phyloP scores from a whole-genome alignment of 768 basidiomycete species.

The Suillus americanus region DNA sequence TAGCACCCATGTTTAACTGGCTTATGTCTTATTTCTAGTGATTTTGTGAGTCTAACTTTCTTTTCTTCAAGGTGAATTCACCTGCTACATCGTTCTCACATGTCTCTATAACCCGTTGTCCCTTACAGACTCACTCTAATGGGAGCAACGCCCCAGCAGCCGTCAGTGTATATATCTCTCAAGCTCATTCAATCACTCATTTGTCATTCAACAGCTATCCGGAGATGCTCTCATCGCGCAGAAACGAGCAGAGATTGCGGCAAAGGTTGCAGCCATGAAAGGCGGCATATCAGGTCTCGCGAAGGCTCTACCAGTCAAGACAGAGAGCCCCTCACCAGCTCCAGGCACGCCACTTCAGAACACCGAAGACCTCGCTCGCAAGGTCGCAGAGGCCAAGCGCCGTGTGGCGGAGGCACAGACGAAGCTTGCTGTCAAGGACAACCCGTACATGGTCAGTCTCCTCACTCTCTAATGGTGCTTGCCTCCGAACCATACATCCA shows the following conservation, averaged over 20 bases:
- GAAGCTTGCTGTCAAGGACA: conserved; percentile 72
- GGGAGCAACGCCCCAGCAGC: conserved; percentile 39
- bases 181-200: conserved; percentile 1
- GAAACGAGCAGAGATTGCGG: conserved; percentile 81
- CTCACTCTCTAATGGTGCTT: background rate
- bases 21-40: conserved; percentile 41
- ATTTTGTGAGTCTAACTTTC: conserved; percentile 62
- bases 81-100: conserved; percentile 54
- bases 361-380: conserved; percentile 63
- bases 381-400: conserved; percentile 83
- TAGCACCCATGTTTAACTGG: conserved; percentile 4
- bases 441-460: conserved; percentile 81
- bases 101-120: conserved; percentile 66
- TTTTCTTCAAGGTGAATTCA: conserved; percentile 70
- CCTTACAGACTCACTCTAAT: conserved; percentile 51
- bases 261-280: conserved; percentile 80
- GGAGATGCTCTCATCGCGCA: conserved; percentile 74
- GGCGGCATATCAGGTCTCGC: conserved; percentile 34
- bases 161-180: conserved; percentile 38
- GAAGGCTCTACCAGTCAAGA: conserved; percentile 15
- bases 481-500: conserved; percentile 21
- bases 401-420: conserved; percentile 82
- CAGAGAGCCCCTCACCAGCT: conserved; percentile 36
- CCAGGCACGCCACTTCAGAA: conserved; percentile 41
- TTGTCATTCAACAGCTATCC: conserved; percentile 36